Evolutionary conservation across 805 yeast species (phyloP).

Genomic region (Metschnikowia anglica): DNA sequence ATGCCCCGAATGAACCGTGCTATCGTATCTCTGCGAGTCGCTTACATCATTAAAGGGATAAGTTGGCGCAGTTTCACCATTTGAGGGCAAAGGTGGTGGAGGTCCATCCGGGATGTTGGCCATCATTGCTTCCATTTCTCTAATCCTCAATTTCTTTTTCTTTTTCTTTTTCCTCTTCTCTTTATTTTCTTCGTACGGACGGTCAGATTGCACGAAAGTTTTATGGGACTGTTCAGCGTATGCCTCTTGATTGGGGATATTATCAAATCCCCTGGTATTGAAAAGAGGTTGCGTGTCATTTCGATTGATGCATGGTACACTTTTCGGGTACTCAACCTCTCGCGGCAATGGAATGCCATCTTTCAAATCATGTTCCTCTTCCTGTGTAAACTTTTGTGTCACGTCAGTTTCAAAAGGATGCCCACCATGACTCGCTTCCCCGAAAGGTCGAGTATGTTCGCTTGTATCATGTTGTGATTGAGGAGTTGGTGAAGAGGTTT

Average conservation of each 20-base stretch:
- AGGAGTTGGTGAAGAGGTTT: background rate
- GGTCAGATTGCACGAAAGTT: too few relatives aligned
- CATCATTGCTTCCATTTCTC: conserved; percentile 12
- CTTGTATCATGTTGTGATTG: background rate
- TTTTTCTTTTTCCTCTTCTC: conserved; percentile 16
- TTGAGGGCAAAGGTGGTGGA: conserved; percentile 16
- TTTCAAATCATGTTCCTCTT: too few relatives aligned
- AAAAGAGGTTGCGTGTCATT: too few relatives aligned
- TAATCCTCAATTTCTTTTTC: conserved; percentile 14
- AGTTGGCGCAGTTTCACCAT: background rate
- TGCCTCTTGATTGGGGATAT: too few relatives aligned
- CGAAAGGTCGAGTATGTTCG: too few relatives aligned
- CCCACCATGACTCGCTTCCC: too few relatives aligned
- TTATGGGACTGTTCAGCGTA: background rate
- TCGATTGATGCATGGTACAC: too few relatives aligned
- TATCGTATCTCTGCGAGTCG: background rate
- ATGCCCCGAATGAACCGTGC: background rate
- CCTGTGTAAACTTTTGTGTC: too few relatives aligned
- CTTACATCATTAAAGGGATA: background rate
- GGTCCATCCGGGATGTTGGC: conserved; percentile 19
- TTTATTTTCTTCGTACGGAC: background rate
- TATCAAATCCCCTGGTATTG: too few relatives aligned
- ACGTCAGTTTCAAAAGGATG: too few relatives aligned
- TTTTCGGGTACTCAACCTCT: too few relatives aligned
- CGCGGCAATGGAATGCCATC: too few relatives aligned